Percentiles rank a stretch among this genome's conserved stretches.
phyloP scores from a whole-genome alignment of 371 early-diverging fungal species.

The Mucor racemosus region DNA sequence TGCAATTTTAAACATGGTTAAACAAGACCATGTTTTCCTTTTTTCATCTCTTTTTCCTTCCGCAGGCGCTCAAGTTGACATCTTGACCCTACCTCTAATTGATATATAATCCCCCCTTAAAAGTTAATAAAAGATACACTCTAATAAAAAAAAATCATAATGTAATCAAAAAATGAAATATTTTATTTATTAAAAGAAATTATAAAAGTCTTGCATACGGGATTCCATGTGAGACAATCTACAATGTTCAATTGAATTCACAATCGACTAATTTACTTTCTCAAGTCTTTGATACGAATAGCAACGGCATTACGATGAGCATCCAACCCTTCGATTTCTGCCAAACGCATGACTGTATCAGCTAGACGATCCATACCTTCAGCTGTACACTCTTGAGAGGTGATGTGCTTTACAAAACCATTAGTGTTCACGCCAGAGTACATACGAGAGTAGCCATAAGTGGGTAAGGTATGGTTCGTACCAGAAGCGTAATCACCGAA shows the following conservation, averaged over 20 bases:
- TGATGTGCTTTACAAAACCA: constrained; percentile 96
- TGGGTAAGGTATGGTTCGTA: constrained; percentile 99
- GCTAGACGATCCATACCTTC: constrained; percentile 89
- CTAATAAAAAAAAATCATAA: too few relatives aligned
- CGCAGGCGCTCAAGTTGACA: too few relatives aligned
- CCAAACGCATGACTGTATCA: constrained; percentile 89
- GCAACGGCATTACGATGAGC: constrained; percentile 97
- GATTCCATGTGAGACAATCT: background rate
- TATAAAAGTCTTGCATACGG: background rate
- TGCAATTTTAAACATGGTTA: too few relatives aligned
- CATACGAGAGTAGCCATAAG: constrained; percentile 97
- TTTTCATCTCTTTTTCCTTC: background rate
- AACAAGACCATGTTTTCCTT: background rate
- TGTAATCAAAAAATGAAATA: background rate
- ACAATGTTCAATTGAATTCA: background rate
- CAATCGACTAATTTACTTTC: constrained; percentile 37
- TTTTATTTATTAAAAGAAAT: background rate
- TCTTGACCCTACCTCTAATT: too few relatives aligned
- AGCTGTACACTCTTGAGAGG: constrained; percentile 87
- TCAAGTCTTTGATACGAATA: constrained; percentile 77
- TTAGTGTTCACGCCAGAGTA: constrained; percentile 96
- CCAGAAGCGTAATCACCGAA: constrained; percentile 99
- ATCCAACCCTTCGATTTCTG: constrained; percentile 93
- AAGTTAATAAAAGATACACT: too few relatives aligned
- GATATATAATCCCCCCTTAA: too few relatives aligned